Evolutionary conservation across 2,329 filamentous ascomycete genomes (phyloP), one percentile per base, ranked within the genome.

Genomic region (Bipolaris bicolor): DNA sequence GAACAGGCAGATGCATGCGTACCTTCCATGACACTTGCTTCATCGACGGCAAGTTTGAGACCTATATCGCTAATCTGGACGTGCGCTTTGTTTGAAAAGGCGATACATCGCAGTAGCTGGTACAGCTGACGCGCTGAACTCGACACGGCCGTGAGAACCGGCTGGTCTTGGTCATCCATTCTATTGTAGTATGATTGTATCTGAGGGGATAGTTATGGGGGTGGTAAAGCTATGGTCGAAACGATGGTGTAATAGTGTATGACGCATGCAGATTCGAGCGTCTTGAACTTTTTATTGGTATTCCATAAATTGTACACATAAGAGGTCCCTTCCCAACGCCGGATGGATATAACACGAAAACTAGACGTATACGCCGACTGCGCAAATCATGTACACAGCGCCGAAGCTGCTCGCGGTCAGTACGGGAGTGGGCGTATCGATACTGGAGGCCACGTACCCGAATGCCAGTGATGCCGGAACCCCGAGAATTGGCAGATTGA

Each of bases 361-460:
- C 80, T 86, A 99, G 78, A 99, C 92, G 88, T 99, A 98, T 75
- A 99, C 95, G 77, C 95, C 95, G 76, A 95, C 95, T 59, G 93
- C 95, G 80, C 95, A 99, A 80, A 99, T 98, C 90, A 97, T 97
- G 81, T 95, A 97, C 44, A 99, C 92, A 49, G 94, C 89, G 69
- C 95, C 95, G 78, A 97, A 90, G 49, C 94, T 97, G 73, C n/a
- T 44, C 34, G 46, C 40, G 22, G 52, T 56, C 47, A 48, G 39
- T 46, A 29, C 15, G 36, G 29, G 29, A n/a, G 36, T n/a, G 26
- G 26, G 52, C 36, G 36, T 37, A 54, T n/a, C 20, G 24, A 39
- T 33, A 26, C 33, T 37, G 51, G 49, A 57, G 48, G 57, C 44
- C 43, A 72, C 91, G 73, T 88, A 98, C 94, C 91, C 94, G 80